Evolutionary conservation across 148 eudicot genomes (phyloP).

Genomic region (Heliamphora exappendiculata): DNA sequence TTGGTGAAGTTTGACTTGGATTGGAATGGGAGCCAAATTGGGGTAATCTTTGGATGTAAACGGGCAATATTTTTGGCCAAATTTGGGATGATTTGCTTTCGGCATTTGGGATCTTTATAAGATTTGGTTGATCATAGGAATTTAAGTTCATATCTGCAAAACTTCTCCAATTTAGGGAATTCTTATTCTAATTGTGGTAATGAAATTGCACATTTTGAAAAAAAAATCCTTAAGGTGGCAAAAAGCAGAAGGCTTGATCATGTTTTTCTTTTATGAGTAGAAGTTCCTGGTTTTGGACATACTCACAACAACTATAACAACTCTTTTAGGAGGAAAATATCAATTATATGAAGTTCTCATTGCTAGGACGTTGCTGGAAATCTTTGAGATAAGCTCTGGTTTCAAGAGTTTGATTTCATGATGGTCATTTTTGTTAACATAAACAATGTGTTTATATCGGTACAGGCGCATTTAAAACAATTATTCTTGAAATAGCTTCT

Average conservation of each 20-base stretch:
- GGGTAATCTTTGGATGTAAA: neutral
- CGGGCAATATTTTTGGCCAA: neutral
- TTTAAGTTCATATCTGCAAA: neutral
- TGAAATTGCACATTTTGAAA: too few relatives aligned
- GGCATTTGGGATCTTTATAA: too few relatives aligned
- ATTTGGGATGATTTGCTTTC: neutral
- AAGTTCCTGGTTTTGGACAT: neutral
- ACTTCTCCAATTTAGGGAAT: neutral
- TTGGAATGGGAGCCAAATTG: neutral
- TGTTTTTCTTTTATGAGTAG: neutral
- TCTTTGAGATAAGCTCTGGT: neutral
- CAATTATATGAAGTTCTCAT: neutral
- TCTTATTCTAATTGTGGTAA: too few relatives aligned
- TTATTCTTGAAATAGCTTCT: neutral
- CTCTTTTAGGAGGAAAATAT: neutral
- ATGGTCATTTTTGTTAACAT: neutral
- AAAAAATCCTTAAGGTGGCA: neutral
- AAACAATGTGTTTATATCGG: neutral
- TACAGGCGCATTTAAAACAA: neutral
- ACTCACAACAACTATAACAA: neutral
- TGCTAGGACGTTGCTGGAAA: neutral
- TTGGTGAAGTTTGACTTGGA: neutral
- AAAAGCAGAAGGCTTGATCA: neutral
- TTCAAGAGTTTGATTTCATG: neutral
- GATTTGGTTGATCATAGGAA: neutral